A percentile compares a stretch with the other conserved stretches of the same genome.
These are phyloP conservation scores for Ophiorrhiza pumila DNA, from an alignment of 257 asterid species.

Conservation along the genomic window DNA sequence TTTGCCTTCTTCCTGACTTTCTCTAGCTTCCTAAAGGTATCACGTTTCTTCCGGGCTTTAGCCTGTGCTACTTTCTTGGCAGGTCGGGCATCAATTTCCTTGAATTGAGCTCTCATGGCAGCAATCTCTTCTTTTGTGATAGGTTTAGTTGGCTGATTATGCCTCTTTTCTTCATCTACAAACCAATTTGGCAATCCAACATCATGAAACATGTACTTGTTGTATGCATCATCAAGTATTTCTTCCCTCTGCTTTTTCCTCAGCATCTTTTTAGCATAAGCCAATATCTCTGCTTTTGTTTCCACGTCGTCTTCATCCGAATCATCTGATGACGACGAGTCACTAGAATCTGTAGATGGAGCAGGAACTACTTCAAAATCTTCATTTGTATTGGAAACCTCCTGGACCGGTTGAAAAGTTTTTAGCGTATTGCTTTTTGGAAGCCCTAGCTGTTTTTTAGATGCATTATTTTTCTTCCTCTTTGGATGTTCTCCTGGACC, in stretches of 20 bases:
- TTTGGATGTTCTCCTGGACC: slow-evolving; percentile 17
- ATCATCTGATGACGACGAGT: slow-evolving; percentile 66
- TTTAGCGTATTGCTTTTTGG: slow-evolving; percentile 14
- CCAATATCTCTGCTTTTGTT: slow-evolving; percentile 78
- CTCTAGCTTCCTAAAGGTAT: slow-evolving; percentile 53
- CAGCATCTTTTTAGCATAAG: slow-evolving; percentile 80
- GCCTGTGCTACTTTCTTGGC: slow-evolving; percentile 97
- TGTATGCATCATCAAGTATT: slow-evolving; percentile 84
- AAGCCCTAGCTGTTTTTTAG: slow-evolving; percentile 21
- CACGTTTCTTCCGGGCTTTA: slow-evolving; percentile 84
- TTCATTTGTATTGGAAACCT: slow-evolving; percentile 32
- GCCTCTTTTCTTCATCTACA: slow-evolving; percentile 68
- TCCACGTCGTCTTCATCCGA: slow-evolving; percentile 52
- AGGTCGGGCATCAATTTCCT: slow-evolving; percentile 85
- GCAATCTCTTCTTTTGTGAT: slow-evolving; percentile 75
- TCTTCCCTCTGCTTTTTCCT: slow-evolving; percentile 78
- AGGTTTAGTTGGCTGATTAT: slow-evolving; percentile 69
- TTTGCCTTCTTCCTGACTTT: slow-evolving; percentile 87
- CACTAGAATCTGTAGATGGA: slow-evolving; percentile 70
- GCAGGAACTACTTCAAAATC: slow-evolving; percentile 88
- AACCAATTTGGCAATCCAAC: slow-evolving; percentile 90
- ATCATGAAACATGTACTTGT: slow-evolving; percentile 78
- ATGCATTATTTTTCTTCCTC: slow-evolving; percentile 24
- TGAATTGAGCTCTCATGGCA: slow-evolving; percentile 81
- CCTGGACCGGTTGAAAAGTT: slow-evolving; percentile 12